Evolutionary conservation across 2,329 filamentous ascomycete species (phyloP).

Genomic region (Chaetomium olivaceum): DNA sequence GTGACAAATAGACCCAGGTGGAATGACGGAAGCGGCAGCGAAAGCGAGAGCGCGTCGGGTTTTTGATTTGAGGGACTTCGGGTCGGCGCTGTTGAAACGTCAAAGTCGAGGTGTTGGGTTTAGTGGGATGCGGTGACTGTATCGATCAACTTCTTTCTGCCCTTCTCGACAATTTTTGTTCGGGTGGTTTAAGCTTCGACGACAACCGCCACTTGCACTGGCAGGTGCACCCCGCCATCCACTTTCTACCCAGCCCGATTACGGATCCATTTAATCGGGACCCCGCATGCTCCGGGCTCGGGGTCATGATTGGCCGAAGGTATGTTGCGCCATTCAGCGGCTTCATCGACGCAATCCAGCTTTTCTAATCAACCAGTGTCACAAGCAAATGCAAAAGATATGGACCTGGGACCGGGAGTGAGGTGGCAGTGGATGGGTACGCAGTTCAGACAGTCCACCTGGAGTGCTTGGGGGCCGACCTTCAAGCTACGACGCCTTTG

Average conservation of each 20-base stretch:
- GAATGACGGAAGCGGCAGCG: not conserved
- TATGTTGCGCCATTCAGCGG: constrained; percentile 31
- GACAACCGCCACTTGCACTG: not conserved
- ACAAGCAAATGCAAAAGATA: not conserved
- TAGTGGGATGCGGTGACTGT: not conserved
- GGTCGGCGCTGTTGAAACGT: not conserved
- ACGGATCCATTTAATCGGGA: constrained; percentile 15
- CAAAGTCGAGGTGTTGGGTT: not conserved
- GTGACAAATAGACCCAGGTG: not conserved
- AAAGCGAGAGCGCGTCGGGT: not conserved
- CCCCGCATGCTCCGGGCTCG: constrained; percentile 5
- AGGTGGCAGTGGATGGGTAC: not conserved
- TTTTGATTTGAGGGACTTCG: not conserved
- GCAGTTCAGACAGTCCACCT: not conserved
- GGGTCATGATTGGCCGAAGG: constrained; percentile 30
- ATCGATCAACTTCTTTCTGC: not conserved
- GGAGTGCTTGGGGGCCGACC: no score
- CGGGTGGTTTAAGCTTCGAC: not conserved
- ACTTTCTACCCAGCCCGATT: constrained; percentile 23
- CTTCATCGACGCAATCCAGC: constrained; percentile 1
- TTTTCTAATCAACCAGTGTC: not conserved
- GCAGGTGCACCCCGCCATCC: constrained; percentile 25
- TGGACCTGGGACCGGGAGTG: not conserved
- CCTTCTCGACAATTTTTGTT: constrained; percentile 7
- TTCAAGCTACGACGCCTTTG: no score